Evolutionary conservation across 2,329 filamentous ascomycete genomes (phyloP), one percentile per base, ranked within the genome.

Genomic region (Fusarium bulbicola): DNA sequence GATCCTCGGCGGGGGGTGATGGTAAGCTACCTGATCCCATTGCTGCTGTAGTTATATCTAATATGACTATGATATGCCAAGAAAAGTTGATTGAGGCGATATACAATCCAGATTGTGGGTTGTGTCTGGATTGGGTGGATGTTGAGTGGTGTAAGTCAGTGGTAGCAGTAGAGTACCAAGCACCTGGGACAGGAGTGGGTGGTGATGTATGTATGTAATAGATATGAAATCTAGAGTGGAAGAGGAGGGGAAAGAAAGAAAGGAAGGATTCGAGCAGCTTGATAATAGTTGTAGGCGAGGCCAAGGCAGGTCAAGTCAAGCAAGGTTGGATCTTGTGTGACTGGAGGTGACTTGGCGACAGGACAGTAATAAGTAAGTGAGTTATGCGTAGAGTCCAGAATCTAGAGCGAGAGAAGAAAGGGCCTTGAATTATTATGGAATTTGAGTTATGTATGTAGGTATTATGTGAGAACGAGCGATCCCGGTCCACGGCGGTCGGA

Each of bases 1-100:
- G 77, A 11, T 86, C 85, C 80, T 87, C 87, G 59, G 84, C 83
- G 20, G 87, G 87, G 74, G 87, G 86, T 62, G 87, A 88, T 36
- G 87, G 87, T 75, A 88, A 81, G 74, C 80, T 83, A 68, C 80
- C 74, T 65, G 80, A 78, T 79, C 85, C 86, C 87, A 89, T 89
- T 79, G 80, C 82, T 73, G 54, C 45, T 59, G 60, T 34, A 40
- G 52, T 26, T 49, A 60, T 66, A 46, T 50, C 24, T 66, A 24
- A 28, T 50, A 36, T 60, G 63, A 60, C 40, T 59, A 58, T 59
- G 59, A 52, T 69, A 37, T 66, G 47, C 53, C 66, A 54, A 64
- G 64, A 26, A 28, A 32, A 53, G 54, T 62, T 37, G 68, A 58
- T 58, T 50, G 66, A 52, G 59, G 50, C 56, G 62, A 59, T 63